Evolutionary conservation across 73 alveolate genomes (phyloP).

Genomic region (Paramecium pentaurelia): DNA sequence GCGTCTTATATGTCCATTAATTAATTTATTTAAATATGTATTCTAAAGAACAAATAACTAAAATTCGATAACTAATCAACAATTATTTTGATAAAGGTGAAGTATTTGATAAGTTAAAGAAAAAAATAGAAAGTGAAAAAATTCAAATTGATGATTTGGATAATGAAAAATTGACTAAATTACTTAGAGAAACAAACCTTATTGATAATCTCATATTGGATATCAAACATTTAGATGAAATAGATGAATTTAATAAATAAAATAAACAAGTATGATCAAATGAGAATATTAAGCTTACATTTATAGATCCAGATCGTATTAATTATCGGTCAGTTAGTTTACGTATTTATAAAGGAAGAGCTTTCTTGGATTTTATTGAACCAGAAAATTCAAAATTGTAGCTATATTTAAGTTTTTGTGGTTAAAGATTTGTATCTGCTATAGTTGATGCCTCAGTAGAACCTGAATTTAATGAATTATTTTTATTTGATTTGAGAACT

Average conservation of each 20-base stretch:
- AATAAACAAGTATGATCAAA: slow-evolving; percentile 18
- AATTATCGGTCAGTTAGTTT: slow-evolving; percentile 15
- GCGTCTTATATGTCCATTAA: slow-evolving; percentile 39
- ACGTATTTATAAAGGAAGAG: slow-evolving; percentile 35
- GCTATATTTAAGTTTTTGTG: background rate
- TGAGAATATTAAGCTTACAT: background rate
- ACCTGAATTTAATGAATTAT: slow-evolving; percentile 41
- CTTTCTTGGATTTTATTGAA: background rate
- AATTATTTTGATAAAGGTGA: slow-evolving; percentile 30
- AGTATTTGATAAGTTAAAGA: background rate
- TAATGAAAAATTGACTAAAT: slow-evolving; percentile 32
- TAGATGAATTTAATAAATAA: background rate
- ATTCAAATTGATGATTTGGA: background rate
- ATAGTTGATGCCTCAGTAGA: background rate
- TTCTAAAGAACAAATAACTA: slow-evolving; percentile 29
- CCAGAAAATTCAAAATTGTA: background rate
- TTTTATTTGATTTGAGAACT: slow-evolving; percentile 37
- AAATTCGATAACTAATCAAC: slow-evolving; percentile 20
- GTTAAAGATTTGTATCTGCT: background rate
- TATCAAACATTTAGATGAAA: slow-evolving; percentile 37
- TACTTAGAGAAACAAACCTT: slow-evolving; percentile 21
- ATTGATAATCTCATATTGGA: slow-evolving; percentile 28
- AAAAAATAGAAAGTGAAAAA: background rate
- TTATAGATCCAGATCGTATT: slow-evolving; percentile 36
- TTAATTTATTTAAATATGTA: slow-evolving; percentile 19